Conservation (phyloP, 2,329 filamentous ascomycete species). For the Aspergillus luchuensis region DNA sequence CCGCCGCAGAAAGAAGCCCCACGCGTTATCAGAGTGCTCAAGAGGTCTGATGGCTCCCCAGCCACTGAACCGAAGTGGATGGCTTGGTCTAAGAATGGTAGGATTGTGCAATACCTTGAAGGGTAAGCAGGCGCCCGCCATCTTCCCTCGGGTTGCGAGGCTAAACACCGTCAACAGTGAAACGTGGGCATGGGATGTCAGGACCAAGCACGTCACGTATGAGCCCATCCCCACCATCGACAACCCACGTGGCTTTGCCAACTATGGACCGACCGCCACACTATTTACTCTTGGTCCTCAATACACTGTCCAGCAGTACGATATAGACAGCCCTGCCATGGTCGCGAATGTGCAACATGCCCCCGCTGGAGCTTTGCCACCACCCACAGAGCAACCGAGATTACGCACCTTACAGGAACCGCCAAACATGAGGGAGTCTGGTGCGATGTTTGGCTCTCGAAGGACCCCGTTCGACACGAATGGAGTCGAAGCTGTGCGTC, state of each 20-base stretch:
- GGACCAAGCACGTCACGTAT: conserved; percentile 94
- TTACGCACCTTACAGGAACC: conserved; percentile 37
- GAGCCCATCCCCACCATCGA: conserved; percentile 85
- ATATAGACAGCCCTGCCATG: conserved; percentile 81
- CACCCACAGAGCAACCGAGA: conserved; percentile 69
- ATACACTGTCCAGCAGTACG: conserved; percentile 91
- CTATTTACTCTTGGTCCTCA: conserved; percentile 89
- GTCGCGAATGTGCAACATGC: conserved; percentile 86
- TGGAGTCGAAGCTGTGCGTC: conserved; percentile 61
- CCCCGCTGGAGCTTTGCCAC: conserved; percentile 75
- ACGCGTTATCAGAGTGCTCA: conserved; percentile 85
- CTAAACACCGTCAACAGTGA: conserved; percentile 57
- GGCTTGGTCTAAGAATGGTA: conserved; percentile 96
- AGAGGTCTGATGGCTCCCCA: conserved; percentile 69
- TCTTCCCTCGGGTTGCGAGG: neutral
- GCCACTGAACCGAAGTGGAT: conserved; percentile 87
- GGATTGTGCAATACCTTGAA: conserved; percentile 89
- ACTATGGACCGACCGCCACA: conserved; percentile 86
- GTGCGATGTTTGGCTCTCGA: conserved; percentile 70
- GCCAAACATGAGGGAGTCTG: conserved; percentile 71
- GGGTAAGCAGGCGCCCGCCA: conserved; percentile 61
- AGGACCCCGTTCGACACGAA: conserved; percentile 73
- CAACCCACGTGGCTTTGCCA: conserved; percentile 76
- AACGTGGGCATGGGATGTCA: conserved; percentile 93
- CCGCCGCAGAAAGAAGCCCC: conserved; percentile 70